Conservation (phyloP, 2,329 filamentous ascomycete genomes). For the Tolypocladium tropicale region DNA sequence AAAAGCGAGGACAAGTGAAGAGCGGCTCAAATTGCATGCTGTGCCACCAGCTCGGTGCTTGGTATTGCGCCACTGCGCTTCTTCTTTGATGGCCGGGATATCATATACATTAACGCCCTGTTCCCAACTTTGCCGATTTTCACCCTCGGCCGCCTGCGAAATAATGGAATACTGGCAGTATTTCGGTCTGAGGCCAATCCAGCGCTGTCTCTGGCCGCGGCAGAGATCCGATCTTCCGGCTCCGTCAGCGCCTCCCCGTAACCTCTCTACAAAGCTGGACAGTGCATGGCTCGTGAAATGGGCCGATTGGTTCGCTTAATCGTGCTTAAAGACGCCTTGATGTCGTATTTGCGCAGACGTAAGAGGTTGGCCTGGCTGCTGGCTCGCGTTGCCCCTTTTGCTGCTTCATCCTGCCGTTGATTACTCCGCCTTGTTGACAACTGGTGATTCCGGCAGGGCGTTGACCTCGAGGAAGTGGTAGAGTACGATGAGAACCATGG, state of each 20-base stretch:
- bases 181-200: neutral
- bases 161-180: neutral
- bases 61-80: neutral
- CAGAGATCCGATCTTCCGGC: neutral
- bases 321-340: neutral
- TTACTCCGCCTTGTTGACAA: conserved; percentile 3
- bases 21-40: neutral
- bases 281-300: neutral
- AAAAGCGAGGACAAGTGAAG: too few species aligned
- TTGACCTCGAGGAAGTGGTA: conserved; percentile 98
- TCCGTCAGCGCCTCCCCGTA: neutral
- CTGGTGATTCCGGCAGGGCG: conserved; percentile 26
- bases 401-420: neutral
- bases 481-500: conserved; percentile 86
- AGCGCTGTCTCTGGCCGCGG: neutral
- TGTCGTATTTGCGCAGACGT: neutral
- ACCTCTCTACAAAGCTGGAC: neutral
- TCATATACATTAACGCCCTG: neutral
- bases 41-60: neutral
- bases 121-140: neutral
- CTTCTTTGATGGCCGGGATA: neutral
- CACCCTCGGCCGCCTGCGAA: neutral
- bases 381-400: neutral
- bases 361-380: neutral
- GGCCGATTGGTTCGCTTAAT: neutral